Base-by-base conservation (phyloP, 192 early-diverging fungal species). In the Coemansia sp. region DNA sequence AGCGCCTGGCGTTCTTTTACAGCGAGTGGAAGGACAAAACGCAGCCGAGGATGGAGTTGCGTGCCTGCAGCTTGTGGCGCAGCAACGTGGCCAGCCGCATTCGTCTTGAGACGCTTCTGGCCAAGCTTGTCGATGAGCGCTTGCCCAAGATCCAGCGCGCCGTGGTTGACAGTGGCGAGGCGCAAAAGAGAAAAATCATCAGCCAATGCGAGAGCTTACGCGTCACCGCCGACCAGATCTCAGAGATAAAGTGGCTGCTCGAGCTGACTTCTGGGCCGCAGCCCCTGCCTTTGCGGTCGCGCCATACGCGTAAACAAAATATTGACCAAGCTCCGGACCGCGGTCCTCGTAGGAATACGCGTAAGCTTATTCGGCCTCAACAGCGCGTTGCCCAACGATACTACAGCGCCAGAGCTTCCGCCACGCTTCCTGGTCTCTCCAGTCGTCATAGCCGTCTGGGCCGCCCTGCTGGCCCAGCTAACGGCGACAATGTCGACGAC, bases 141-240 rank as follows among this genome's bases (percentile, higher is more conserved):
- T 47, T 84, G 61, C 73, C 70, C 26, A 61, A 64, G 4, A 60
- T 35, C 2, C 47, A 49, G 17, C 28, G 67, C 30, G 28, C 67
- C 4, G 52, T 84, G 4, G n/a, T 74, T 14, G 64, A 59, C 32
- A 75, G 73, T 66, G 73, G 73, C 14, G 65, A 68, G 4, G 19
- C 53, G 17, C 67, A 23, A 4, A 52, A 40, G 5, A 26, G 23
- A 2, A 35, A 65, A 42, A 50, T 68, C 6, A 43, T 14, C 5
- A 21, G 33, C 17, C 64, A 63, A 26, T 78, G 81, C 19, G 43
- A 42, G 4, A 55, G 52, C 7, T 21, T 84, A 30, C 69, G 59
- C 0, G 26, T 30, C 17, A 78, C 81, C 0, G 50, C 75, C 1
- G 47, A 75, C 19, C 47, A 52, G 40, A 75, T 77, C 46, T 53